Evolutionary conservation across 768 basidiomycete genomes (phyloP), one percentile per base, ranked within the genome.

Genomic region (Termitomyces sp.): DNA sequence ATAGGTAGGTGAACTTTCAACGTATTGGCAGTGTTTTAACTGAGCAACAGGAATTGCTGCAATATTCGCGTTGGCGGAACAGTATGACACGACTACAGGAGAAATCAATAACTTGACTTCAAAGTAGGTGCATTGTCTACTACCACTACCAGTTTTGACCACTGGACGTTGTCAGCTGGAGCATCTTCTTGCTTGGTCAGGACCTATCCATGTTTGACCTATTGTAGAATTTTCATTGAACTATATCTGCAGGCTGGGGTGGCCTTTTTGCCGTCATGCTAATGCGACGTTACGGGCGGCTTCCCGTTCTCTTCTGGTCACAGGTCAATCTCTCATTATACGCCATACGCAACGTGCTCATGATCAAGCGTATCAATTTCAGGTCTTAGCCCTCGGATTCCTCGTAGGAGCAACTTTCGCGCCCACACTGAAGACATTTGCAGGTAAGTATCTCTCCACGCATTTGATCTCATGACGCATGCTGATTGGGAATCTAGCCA

Each of bases 261-360:
- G 84, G 84, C 20, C 61, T 87, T n/a, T 76, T 83, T 62, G 81
- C 81, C n/a, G 85, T 88, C 7, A 84, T 88, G 75, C 69, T 88
- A 36, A 84, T 89, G 70, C 78, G 87, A 38, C 81, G 85, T 18
- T 80, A 73, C 57, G 89, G 89, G 7, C 82, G 89, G 48, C 78
- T 91, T 1, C 87, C 88, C 0, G 75, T 89, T 13, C 70, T 91
- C 39, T 89, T 89, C 73, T 91, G 88, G 88, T 85, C 86, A 0
- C 88, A 89, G 73, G 84, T 84, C 58, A 24, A 75, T 62, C 36
- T 39, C 39, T 32, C 36, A 2, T 12, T 33, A 20, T 55, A 7
- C 32, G 15, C 33, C n/a, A 7, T 9, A 16, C 33, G n/a, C 28
- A 5, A 4, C 49, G 28, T 15, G 28, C 22, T 65, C 24, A 53